Base-by-base conservation (phyloP, 2,329 filamentous ascomycete species). In the Epichloe sibirici region DNA sequence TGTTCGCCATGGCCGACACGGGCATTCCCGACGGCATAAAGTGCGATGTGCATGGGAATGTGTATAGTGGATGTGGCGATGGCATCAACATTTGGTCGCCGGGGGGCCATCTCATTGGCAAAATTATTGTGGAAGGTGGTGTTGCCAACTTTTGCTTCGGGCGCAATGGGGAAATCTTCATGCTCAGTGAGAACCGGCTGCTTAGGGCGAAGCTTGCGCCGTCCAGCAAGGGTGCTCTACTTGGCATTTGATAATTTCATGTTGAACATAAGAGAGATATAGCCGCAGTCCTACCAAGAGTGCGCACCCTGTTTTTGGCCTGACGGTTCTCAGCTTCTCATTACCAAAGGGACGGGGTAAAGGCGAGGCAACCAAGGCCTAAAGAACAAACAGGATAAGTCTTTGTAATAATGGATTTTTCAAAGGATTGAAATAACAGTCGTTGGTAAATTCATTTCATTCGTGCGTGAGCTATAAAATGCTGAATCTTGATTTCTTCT, bases 141-240 rank as follows among this genome's bases (percentile, higher is more conserved):
- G 66, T 69, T 2, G 68, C 72, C 0, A 75, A 76, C 53, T 77
- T 77, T 52, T 74, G 69, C 40, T 77, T 77, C 53, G 72, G 73
- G 0, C 63, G 59, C 8, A 57, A 68, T 6, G 70, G 71, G 0
- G 65, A 71, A 54, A 55, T 77, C 25, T 74, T 75, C 39, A 61
- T 76, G 9, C 61, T 77, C 13, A 76, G 76, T 44, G 75, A 78
- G 63, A 61, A 69, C 28, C 65, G 62, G 40, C 52, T 76, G 5
- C 75, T 69, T 66, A 64, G 65, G 43, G 65, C 70, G 15, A 55
- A 55, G 39, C 17, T 63, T 5, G 51, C 48, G 2, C 3, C n/a
- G 1, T 31, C 42, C 0, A 57, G 55, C 0, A 62, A 57, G 42
- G 62, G 60, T 15, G 62, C 58, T 4, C 46, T 64, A 2, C 55